Evolutionary conservation across 73 alveolate species (phyloP), one percentile per base, ranked within the genome.

Genomic region (Uronychia setigera): DNA sequence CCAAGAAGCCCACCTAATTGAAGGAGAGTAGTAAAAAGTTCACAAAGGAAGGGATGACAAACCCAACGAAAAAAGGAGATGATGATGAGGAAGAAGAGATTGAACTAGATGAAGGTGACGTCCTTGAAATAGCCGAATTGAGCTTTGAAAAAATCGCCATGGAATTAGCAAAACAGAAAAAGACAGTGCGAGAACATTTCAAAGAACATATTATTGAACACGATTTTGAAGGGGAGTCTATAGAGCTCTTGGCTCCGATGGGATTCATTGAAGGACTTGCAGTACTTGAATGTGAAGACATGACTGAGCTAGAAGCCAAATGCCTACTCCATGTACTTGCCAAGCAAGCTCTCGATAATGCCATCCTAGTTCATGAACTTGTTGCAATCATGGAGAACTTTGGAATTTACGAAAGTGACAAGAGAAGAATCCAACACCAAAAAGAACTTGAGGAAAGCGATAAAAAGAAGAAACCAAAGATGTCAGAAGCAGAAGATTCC

Each of bases 281-380:
- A 46, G 82, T 32, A 29, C 79, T 89, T 1, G 89, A 78, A 0
- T 33, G 82, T 13, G 59, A 25, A 5, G 95, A 90, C 60, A 31
- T 90, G 35, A 80, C 85, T 31, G 92, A 90, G 31, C 26, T 90
- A 1, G 95, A 90, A 76, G 80, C 78, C 28, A 91, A 91, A 0
- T 90, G 95, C 77, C 59, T 90, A 57, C 84, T 90, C 91, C 84
- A 86, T 75, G 95, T 90, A 27, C 88, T 90, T 13, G 86, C 95
- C 27, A 90, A 90, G 83, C 87, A 88, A 27, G 92, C 84, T 26
- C 88, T 90, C 0, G 95, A 85, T 26, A 85, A 85, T 58, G 87
- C 92, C 33, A 90, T 90, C 13, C 83, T 90, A 81, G 83, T 90
- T 25, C 78, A 84, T 33, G 95, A 90, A 76, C 88, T 90, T 33